Conservation (phyloP, 345 rosid genomes). For the Moricandia arvensis region DNA sequence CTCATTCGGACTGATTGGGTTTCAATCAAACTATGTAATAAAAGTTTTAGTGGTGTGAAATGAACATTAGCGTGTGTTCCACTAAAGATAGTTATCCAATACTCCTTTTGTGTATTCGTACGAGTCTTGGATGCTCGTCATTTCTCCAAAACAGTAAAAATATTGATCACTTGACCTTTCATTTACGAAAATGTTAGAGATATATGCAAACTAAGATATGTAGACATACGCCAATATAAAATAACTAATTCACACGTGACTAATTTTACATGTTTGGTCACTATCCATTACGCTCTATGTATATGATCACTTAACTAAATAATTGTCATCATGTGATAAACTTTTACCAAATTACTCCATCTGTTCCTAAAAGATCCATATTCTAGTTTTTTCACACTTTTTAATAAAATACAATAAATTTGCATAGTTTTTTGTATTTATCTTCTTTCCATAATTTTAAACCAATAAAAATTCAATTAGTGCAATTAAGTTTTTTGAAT, state of each 20-base stretch:
- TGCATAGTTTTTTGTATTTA: too few relatives aligned
- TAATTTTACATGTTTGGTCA: slow-evolving; percentile 2
- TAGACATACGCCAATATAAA: neutral
- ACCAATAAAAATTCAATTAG: too few relatives aligned
- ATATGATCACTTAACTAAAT: neutral
- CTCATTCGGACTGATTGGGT: neutral
- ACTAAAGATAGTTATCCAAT: neutral
- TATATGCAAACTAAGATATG: neutral
- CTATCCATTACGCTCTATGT: neutral
- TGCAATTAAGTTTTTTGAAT: too few relatives aligned
- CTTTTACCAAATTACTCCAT: neutral
- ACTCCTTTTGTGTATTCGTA: neutral
- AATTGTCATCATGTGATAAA: neutral
- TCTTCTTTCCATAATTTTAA: too few relatives aligned
- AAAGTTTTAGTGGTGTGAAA: neutral
- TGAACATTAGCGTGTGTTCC: neutral
- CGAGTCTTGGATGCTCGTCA: neutral
- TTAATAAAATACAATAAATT: too few relatives aligned
- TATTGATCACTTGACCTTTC: neutral
- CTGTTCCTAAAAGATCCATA: too few relatives aligned
- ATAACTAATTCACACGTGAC: neutral
- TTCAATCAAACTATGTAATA: neutral
- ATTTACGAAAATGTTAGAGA: neutral
- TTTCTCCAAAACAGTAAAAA: neutral
- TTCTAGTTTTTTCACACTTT: too few relatives aligned